Evolutionary conservation across 1,284 basidiomycete genomes (phyloP).

Genomic region (Grifola frondosa): DNA sequence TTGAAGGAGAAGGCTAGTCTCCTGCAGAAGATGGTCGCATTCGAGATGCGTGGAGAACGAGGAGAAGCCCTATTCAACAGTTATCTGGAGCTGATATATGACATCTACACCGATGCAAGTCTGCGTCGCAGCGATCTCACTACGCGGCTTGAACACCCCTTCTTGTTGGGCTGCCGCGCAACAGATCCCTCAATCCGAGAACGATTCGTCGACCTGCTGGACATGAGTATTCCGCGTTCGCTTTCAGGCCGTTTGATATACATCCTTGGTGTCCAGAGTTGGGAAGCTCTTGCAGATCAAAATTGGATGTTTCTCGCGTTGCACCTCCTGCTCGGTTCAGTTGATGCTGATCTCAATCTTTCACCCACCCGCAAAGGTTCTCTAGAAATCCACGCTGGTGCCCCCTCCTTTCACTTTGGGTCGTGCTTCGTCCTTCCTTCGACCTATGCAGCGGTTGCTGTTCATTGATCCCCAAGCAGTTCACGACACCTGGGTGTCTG

Average conservation of each 20-base stretch:
- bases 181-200: conserved; percentile 80
- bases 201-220: conserved; percentile 89
- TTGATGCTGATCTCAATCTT: conserved; percentile 63
- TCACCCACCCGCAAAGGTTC: conserved; percentile 34
- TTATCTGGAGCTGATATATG: conserved; percentile 90
- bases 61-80: conserved; percentile 76
- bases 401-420: conserved; percentile 41
- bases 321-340: conserved; percentile 84
- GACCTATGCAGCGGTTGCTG: conserved; percentile 80
- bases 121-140: conserved; percentile 93
- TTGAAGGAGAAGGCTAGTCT: conserved; percentile 96
- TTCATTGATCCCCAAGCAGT: conserved; percentile 80
- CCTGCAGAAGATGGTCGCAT: conserved; percentile 88
- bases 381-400: conserved; percentile 29
- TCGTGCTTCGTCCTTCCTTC: conserved; percentile 62
- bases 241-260: conserved; percentile 86
- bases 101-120: conserved; percentile 89
- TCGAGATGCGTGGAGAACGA: conserved; percentile 80
- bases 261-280: conserved; percentile 91
- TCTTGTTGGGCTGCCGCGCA: conserved; percentile 89
- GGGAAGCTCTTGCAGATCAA: conserved; percentile 91
- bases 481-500: conserved; percentile 86
- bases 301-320: conserved; percentile 96
- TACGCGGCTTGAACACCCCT: conserved; percentile 89
- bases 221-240: conserved; percentile 84